Conservation (phyloP, 345 rosid genomes). For the Kandelia obovata region DNA sequence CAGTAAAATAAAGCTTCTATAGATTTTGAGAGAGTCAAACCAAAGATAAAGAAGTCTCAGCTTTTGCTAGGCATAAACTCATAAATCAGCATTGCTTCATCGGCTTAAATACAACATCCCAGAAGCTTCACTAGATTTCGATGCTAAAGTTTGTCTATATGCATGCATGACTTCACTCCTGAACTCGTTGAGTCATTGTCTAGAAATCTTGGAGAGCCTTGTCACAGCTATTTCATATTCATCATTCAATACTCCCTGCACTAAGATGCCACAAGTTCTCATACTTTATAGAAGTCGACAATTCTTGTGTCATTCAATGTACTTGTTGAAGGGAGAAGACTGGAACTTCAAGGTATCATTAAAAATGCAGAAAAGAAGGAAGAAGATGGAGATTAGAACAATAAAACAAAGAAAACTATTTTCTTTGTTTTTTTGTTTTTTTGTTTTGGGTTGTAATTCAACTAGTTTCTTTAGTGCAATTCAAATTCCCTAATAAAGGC, state of each 20-base stretch:
- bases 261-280: background rate
- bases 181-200: constrained; percentile 9
- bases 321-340: background rate
- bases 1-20: background rate
- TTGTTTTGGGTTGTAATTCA: too few relatives aligned
- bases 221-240: too few relatives aligned
- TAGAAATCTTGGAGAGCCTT: constrained; percentile 9
- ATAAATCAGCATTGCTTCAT: constrained; percentile 5
- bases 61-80: constrained; percentile 16
- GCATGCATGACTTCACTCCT: background rate
- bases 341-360: background rate
- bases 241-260: constrained; percentile 9
- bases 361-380: too few relatives aligned
- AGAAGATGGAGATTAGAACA: too few relatives aligned
- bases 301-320: background rate
- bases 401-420: too few relatives aligned
- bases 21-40: background rate
- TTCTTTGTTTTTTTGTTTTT: too few relatives aligned
- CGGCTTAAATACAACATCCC: background rate
- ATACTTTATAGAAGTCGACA: background rate
- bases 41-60: background rate
- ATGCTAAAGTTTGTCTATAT: constrained; percentile 13
- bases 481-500: too few relatives aligned
- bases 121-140: constrained; percentile 18
- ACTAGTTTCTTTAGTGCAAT: too few relatives aligned